Base-by-base conservation (phyloP, 768 basidiomycete genomes). In the Trametes punicea region DNA sequence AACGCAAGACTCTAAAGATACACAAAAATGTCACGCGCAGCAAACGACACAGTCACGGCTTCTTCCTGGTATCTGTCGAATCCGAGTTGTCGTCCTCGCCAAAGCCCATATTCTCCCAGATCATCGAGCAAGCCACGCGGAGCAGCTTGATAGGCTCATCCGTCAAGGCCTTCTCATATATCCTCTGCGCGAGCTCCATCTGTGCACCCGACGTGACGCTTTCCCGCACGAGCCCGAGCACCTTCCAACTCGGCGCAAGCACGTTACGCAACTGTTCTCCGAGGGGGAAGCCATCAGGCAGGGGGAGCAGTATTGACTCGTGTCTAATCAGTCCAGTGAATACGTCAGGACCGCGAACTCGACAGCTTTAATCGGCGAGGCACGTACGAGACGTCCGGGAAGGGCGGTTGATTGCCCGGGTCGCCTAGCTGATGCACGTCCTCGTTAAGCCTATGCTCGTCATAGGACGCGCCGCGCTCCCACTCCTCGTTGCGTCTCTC, bases 91-190 rank as follows among this genome's bases (percentile, higher is more conserved):
- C 42, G 26, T 54, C 44, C 16, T 45, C 52, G 3, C 18, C 18
- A 8, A 54, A 46, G 34, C 52, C 52, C 52, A 54, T 54, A 36
- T 69, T 67, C 63, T 73, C 69, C 76, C 74, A 76, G 66, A 74
- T 71, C 60, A 70, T 69, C 55, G 67, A 65, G 59, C 69, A 69
- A 5, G 72, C 72, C n/a, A 70, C 74, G n/a, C 68, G 66, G 11
- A 71, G 75, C 7, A 79, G 70, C 44, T 67, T 61, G 41, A 70
- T 81, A 0, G 88, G 88, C 50, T 88, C 84, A 11, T 75, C 74
- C 1, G 82, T 80, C 70, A 73, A 75, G 16, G 85, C 80, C 65
- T 85, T 88, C 65, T 85, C 81, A 79, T 81, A 82, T 15, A 84
- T 69, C 3, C 81, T 81, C 27, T 63, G 63, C 2, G 78, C 83